Percentiles rank a stretch among this genome's conserved stretches.
Conservation (phyloP, 257 asterid genomes). For the Solanum chilense region DNA sequence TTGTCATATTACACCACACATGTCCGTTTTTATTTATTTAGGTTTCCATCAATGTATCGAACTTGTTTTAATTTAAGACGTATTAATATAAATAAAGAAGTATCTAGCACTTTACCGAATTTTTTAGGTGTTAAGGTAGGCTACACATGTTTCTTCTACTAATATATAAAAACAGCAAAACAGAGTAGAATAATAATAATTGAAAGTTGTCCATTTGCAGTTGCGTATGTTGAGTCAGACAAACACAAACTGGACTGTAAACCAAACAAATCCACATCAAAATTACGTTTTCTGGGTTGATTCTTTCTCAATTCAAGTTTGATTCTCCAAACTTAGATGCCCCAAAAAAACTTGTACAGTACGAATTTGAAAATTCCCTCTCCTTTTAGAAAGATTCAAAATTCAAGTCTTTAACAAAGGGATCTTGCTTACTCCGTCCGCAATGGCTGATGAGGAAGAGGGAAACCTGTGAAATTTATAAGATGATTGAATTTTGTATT, state of each 20-base stretch:
- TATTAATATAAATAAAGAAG: too few species aligned
- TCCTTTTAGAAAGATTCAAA: neutral
- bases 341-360: neutral
- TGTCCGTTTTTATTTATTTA: neutral
- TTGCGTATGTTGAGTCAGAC: neutral
- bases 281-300: neutral
- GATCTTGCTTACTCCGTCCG: neutral
- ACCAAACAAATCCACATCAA: neutral
- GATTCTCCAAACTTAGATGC: neutral
- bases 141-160: neutral
- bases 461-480: neutral
- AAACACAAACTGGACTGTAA: neutral
- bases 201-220: neutral
- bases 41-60: neutral
- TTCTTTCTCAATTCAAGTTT: too few species aligned
- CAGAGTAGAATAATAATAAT: neutral
- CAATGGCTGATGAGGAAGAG: neutral
- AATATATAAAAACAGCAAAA: neutral
- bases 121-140: rapidly evolving
- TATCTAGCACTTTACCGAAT: rapidly evolving
- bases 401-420: neutral
- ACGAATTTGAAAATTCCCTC: neutral
- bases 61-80: neutral
- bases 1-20: neutral
- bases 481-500: neutral